phyloP scores from a whole-genome alignment of 176 grass and related monocot genomes.

The Triticum urartu region DNA sequence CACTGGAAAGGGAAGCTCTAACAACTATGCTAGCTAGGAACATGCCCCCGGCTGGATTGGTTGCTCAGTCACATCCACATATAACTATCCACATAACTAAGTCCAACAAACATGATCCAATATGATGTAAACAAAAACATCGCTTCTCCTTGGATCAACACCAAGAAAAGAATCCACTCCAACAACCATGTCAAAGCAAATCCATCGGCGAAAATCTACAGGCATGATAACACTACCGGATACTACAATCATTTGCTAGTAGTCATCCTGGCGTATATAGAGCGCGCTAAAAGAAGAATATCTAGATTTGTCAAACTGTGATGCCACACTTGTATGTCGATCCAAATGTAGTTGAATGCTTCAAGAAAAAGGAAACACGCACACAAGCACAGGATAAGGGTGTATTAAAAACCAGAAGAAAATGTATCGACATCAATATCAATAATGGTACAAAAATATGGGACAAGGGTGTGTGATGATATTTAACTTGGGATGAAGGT shows the following conservation, averaged over 20 bases:
- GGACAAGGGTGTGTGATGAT: conserved; percentile 30
- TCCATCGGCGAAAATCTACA: not conserved
- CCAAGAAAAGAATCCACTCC: not conserved
- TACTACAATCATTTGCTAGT: not conserved
- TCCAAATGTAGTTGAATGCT: not conserved
- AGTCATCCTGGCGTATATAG: not conserved
- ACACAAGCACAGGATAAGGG: not conserved
- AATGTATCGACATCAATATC: conserved; percentile 35
- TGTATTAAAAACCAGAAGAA: conserved; percentile 22
- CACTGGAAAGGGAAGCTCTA: not conserved
- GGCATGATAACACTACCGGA: not conserved
- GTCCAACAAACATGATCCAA: not conserved
- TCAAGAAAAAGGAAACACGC: not conserved
- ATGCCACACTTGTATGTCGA: not conserved
- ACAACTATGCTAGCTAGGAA: not conserved
- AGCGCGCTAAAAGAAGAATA: not conserved
- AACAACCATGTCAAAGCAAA: not conserved
- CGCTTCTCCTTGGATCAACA: not conserved
- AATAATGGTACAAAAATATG: conserved; percentile 25
- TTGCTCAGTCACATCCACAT: conserved; percentile 4
- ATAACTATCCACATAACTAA: not conserved
- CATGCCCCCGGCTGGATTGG: not conserved
- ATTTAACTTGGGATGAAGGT: conserved; percentile 49
- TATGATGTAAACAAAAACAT: not conserved
- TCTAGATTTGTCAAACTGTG: not conserved